Base-by-base conservation (phyloP, 2,329 filamentous ascomycete genomes). In the Corinectria fuckeliana region DNA sequence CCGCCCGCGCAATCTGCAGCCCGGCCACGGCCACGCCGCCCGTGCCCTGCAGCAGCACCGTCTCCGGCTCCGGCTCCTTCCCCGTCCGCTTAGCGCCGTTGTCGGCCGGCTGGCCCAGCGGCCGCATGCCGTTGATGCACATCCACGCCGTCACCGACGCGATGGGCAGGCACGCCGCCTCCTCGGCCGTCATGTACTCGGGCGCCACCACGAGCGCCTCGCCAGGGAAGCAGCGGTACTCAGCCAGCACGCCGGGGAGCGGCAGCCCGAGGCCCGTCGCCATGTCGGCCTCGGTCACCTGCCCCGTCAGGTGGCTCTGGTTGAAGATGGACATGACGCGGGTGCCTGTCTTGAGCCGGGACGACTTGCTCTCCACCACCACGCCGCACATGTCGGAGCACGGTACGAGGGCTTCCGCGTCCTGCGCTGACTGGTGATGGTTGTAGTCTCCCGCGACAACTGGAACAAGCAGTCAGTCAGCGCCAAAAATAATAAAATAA, bases 341-440 rank as follows among this genome's bases (percentile, higher is more conserved):
- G 57, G 90, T 85, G 58, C 88, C 88, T 14, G 77, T 74, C 53
- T 80, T 78, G 77, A 85, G 85, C 30, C 69, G 66, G 5, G 62
- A 44, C 5, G 76, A 75, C 3, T 74, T 71, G 9, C 78, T 76
- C n/a, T 75, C 77, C 2, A 84, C 76, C 44, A 91, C 78, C 8
- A 80, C 80, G 42, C 89, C 89, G 74, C 87, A 89, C 81, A 89
- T 90, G 74, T 92, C 89, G 20, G 87, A 89, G 73, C 86, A 88
- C 1, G 88, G 88, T 1, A 91, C 85, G 11, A 91, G 67, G 55
- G 79, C 59, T 52, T 74, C 52, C 51, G 72, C 62, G 34, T 72
- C 64, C 13, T 73, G 60, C 44, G 86, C 75, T 4, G 81, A 80
- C 65, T 82, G 81, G 76, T 91, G 87, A 74, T 91, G 87, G 70